Evolutionary conservation across 2,329 filamentous ascomycete genomes (phyloP).

Genomic region (Neocatenulostroma microsporum): DNA sequence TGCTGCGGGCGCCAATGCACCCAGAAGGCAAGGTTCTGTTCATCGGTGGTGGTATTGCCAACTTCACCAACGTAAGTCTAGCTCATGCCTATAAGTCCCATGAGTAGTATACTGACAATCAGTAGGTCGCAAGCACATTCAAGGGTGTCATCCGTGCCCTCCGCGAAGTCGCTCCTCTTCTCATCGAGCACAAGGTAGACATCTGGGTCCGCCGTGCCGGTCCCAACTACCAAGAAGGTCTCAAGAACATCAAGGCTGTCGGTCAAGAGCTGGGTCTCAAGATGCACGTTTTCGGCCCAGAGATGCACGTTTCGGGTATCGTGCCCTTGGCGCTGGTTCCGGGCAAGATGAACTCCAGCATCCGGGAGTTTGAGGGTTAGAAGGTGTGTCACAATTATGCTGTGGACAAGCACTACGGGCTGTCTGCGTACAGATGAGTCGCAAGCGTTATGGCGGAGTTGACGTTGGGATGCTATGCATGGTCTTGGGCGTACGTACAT

Average conservation of each 20-base stretch:
- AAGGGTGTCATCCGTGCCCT: slow-evolving; percentile 98
- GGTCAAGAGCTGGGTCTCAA: slow-evolving; percentile 88
- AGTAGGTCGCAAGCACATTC: slow-evolving; percentile 79
- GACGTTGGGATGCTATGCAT: not conserved
- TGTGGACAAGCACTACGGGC: too few species aligned
- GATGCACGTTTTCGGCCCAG: slow-evolving; percentile 81
- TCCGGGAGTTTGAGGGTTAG: slow-evolving; percentile 55
- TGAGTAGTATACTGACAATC: not conserved
- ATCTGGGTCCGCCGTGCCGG: slow-evolving; percentile 91
- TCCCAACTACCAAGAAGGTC: slow-evolving; percentile 98
- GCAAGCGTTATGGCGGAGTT: too few species aligned
- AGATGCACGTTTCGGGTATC: slow-evolving; percentile 89
- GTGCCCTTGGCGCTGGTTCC: slow-evolving; percentile 74
- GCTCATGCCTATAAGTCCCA: slow-evolving; percentile 10
- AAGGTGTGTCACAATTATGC: slow-evolving; percentile 2
- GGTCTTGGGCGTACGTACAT: not conserved
- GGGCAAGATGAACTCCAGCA: slow-evolving; percentile 51
- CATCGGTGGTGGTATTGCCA: slow-evolving; percentile 99
- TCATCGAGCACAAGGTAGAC: slow-evolving; percentile 94
- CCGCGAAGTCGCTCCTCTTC: slow-evolving; percentile 74
- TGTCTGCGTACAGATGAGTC: too few species aligned
- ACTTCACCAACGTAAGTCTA: slow-evolving; percentile 83
- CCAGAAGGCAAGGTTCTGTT: slow-evolving; percentile 97
- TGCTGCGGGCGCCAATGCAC: slow-evolving; percentile 80
- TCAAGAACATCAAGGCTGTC: slow-evolving; percentile 99